A percentile compares a stretch with the other conserved stretches of the same genome.
Evolutionary conservation across 2,329 filamentous ascomycete species (phyloP).

Genomic region (Aspergillus quadricinctus): DNA sequence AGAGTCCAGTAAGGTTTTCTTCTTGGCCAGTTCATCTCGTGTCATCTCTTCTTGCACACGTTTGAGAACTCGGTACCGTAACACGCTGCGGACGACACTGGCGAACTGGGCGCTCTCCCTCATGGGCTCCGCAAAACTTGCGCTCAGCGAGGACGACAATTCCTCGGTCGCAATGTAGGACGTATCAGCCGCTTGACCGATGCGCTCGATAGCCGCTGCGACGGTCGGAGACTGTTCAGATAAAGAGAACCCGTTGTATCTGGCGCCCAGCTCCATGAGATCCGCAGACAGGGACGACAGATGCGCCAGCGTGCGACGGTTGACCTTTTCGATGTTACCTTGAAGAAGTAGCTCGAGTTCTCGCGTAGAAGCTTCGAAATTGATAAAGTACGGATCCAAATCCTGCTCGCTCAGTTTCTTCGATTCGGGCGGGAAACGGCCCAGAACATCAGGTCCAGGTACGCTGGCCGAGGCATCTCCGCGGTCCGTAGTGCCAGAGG

Average conservation of each 20-base stretch:
- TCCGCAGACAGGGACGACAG: constrained; percentile 79
- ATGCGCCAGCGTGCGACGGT: constrained; percentile 81
- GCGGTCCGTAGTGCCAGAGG: constrained; percentile 40
- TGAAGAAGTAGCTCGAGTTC: constrained; percentile 84
- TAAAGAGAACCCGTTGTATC: constrained; percentile 93
- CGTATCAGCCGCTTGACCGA: constrained; percentile 90
- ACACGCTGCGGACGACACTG: constrained; percentile 81
- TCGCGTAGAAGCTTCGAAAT: constrained; percentile 86
- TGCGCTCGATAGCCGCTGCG: constrained; percentile 85
- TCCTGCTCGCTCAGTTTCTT: constrained; percentile 79
- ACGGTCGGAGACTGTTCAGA: constrained; percentile 87
- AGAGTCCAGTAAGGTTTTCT: constrained; percentile 73
- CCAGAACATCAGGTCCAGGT: constrained; percentile 62
- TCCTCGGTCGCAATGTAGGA: constrained; percentile 96
- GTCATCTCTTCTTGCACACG: constrained; percentile 97
- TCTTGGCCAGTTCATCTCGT: constrained; percentile 85
- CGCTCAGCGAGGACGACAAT: constrained; percentile 78
- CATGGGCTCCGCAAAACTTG: constrained; percentile 96
- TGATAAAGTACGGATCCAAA: constrained; percentile 91
- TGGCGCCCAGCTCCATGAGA: constrained; percentile 86
- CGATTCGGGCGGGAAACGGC: constrained; percentile 76
- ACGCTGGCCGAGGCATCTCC: constrained; percentile 54
- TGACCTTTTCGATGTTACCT: constrained; percentile 95
- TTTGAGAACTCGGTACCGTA: constrained; percentile 88
- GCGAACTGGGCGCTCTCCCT: constrained; percentile 96